Percentiles rank a stretch among this genome's conserved stretches.
Conservation (phyloP, 2,329 filamentous ascomycete species). For the Coniosporium tulheliwenetii region DNA sequence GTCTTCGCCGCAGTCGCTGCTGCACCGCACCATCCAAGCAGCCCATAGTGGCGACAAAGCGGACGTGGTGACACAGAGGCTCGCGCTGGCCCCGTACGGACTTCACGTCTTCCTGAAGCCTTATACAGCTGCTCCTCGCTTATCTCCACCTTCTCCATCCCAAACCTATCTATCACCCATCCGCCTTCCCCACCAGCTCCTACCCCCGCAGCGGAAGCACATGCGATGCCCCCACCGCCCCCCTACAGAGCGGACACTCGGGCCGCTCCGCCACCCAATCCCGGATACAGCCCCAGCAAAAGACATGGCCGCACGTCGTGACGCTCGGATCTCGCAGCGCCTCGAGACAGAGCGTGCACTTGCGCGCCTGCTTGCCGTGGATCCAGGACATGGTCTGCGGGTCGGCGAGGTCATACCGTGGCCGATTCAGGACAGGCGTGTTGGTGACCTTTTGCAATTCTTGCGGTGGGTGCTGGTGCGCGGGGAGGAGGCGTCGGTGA, state of each 20-base stretch:
- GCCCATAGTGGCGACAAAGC: too few species aligned
- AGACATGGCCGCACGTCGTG: constrained; percentile 89
- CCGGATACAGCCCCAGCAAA: constrained; percentile 89
- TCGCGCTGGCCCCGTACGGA: too few species aligned
- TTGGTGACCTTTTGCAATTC: constrained; percentile 18
- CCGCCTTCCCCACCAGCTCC: constrained; percentile 3
- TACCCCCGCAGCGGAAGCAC: constrained; percentile 58
- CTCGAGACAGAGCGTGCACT: constrained; percentile 88
- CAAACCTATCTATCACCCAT: not conserved
- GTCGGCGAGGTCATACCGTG: constrained; percentile 54
- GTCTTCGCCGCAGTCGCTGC: too few species aligned
- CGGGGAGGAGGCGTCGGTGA: constrained; percentile 24
- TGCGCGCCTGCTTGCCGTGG: constrained; percentile 61
- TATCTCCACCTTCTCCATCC: too few species aligned
- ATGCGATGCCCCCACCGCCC: constrained; percentile 72
- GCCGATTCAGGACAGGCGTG: constrained; percentile 27
- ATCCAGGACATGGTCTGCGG: constrained; percentile 66
- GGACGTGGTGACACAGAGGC: too few species aligned
- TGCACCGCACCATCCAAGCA: too few species aligned
- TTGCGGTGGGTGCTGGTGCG: constrained; percentile 12
- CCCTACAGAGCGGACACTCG: constrained; percentile 84
- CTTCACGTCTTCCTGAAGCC: too few species aligned
- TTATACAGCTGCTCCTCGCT: too few species aligned
- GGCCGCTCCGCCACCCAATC: constrained; percentile 95
- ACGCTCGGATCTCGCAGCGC: constrained; percentile 80